These are phyloP conservation scores for Nemophila menziesii DNA, from an alignment of 257 asterid species.

Conservation along the genomic window DNA sequence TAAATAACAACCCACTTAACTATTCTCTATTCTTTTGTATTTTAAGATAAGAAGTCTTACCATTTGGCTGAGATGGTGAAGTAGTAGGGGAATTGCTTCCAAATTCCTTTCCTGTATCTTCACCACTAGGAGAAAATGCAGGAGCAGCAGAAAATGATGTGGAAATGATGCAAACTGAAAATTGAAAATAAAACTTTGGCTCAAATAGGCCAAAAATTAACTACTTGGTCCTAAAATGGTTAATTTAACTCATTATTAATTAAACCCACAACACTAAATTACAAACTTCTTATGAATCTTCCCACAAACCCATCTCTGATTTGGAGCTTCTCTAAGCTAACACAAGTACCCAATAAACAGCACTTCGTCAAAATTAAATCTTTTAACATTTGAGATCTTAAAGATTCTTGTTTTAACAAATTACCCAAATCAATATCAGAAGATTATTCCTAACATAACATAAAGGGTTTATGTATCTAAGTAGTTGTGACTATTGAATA, in stretches of 20 bases:
- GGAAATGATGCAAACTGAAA: conserved; percentile 17
- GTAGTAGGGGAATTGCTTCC: conserved; percentile 25
- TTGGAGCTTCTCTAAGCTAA: background rate
- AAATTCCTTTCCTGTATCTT: conserved; percentile 21
- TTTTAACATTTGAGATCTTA: conserved; percentile 6
- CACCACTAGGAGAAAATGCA: conserved; percentile 22
- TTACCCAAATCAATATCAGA: conserved; percentile 2
- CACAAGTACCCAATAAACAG: background rate
- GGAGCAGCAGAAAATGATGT: conserved; percentile 18
- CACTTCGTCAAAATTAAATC: conserved; percentile 11
- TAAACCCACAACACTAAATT: too few species aligned
- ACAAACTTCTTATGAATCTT: too few species aligned
- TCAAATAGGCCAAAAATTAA: background rate
- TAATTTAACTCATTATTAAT: too few species aligned
- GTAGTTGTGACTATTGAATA: too few species aligned
- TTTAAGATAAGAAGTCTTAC: conserved; percentile 12
- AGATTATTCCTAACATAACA: background rate
- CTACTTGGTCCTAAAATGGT: too few species aligned
- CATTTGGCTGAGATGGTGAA: conserved; percentile 32
- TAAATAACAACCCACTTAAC: background rate
- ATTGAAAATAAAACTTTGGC: conserved; percentile 7
- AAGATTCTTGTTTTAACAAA: conserved; percentile 4
- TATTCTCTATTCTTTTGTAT: too few species aligned
- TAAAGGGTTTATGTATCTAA: too few species aligned
- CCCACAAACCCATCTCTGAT: too few species aligned